Evolutionary conservation across 495 filamentous ascomycete species (phyloP), one percentile per base, ranked within the genome.

Genomic region (Bacidia rubella): DNA sequence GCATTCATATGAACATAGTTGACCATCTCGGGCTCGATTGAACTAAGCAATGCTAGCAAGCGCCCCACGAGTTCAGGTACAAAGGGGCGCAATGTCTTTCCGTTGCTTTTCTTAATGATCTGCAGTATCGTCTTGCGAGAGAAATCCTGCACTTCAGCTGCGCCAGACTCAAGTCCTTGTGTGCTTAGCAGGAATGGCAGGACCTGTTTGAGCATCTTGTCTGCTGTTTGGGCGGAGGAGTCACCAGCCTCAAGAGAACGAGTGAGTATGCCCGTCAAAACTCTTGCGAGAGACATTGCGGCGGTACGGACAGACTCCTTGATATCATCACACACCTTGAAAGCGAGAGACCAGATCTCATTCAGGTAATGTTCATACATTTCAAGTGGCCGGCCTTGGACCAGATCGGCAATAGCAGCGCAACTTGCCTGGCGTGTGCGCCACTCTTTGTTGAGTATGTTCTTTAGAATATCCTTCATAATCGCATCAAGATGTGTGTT

Each of bases 1-100:
- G 87, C 85, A 57, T 92, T 89, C 55, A 95, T 78, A 67, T 94
- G 88, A 51, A 94, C 70, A 62, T 95, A 96, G 59, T 97, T 95
- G 60, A 96, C 77, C 10, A 74, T 79, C 55, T 93, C 82, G 0
- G 80, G 84, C 68, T 98, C 92, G 26, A 96, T 69, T 1, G 87
- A 87, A 62, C 85, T 95, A 12, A 96, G 70, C 7, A 90, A 75
- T 11, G 77, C 79, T 11, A 98, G 69, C 27, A 90, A 77, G 53
- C 85, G 83, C 47, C 88, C 85, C 10, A 95, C 74, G 42, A 97
- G 80, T 29, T 76, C 74, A 0, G 90, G 80, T 15, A 94, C 79
- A 63, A 88, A 95, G 0, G 85, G 85, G 15, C 81, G 76, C 17
- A 98, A 67, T 1, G 78, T 73, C 46, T 74, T 77, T 12, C 83